Conservation (phyloP, 352 stramenopile species). For the Globisporangium iwayamae region DNA sequence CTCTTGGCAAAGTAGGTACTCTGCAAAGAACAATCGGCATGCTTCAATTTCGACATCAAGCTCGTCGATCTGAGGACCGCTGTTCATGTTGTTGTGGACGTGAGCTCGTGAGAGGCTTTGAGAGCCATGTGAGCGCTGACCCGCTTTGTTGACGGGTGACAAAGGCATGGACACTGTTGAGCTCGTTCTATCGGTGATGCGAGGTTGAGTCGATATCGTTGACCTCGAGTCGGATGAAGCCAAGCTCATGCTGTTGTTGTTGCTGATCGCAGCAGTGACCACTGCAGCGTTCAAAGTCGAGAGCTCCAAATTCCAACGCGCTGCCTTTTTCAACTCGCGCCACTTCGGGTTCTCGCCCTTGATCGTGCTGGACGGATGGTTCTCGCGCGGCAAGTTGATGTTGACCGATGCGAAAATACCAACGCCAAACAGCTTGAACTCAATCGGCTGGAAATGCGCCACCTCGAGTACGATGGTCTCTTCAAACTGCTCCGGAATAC, state of each 20-base stretch:
- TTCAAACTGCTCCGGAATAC: constrained; percentile 83
- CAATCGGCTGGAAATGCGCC: constrained; percentile 92
- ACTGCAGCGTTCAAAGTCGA: constrained; percentile 23
- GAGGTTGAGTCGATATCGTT: constrained; percentile 37
- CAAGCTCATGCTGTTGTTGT: constrained; percentile 6
- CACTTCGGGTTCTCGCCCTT: constrained; percentile 61
- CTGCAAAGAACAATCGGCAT: constrained; percentile 84
- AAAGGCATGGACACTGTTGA: constrained; percentile 26
- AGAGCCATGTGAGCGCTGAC: constrained; percentile 19
- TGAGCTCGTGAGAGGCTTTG: constrained; percentile 21
- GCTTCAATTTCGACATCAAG: constrained; percentile 82
- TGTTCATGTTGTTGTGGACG: constrained; percentile 12
- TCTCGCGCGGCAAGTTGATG: constrained; percentile 86
- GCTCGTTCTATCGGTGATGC: constrained; percentile 30
- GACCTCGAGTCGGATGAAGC: constrained; percentile 47
- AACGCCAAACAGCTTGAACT: constrained; percentile 84
- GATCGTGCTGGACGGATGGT: constrained; percentile 50
- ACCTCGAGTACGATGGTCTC: constrained; percentile 91
- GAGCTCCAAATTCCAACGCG: constrained; percentile 38
- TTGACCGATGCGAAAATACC: constrained; percentile 90
- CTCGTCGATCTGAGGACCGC: constrained; percentile 38
- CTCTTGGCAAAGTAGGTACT: constrained; percentile 69
- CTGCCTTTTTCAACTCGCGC: constrained; percentile 66
- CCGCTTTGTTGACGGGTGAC: constrained; percentile 17
- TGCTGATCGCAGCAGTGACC: constrained; percentile 19